Evolutionary conservation across 2,329 filamentous ascomycete species (phyloP), one percentile per base, ranked within the genome.

Genomic region (Amphichorda felina): DNA sequence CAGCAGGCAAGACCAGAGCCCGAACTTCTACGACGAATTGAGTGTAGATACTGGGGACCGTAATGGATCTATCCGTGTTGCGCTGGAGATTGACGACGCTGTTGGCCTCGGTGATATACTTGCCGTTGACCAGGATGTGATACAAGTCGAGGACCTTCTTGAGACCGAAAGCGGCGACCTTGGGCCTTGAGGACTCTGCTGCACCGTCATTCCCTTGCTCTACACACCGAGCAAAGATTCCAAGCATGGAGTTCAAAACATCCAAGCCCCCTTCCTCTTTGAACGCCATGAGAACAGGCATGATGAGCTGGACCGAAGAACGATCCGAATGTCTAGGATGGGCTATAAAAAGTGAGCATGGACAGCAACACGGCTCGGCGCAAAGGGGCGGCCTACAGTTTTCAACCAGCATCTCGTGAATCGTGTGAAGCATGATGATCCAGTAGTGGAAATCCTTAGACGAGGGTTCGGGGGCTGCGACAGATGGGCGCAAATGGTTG

Each of bases 21-120:
- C 91, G 80, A 29, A 96, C 60, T 53, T 96, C 89, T 5, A 96
- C 77, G 11, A 95, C 64, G 37, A 96, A 82, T 47, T 95, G 89
- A 2, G 74, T 66, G 11, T 77, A 70, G 8, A 65, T 50, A 16
- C 61, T 57, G 3, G 54, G 46, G 17, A 60, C 60, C 10, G 54
- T 54, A 28, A 55, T 55, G 3, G 57, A 57, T 29, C 67, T 57
- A 13, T 68, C 65, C 5, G 47, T 46, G n/a, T 56, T 54, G n/a
- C 56, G 50, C 31, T 56, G 51, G 15, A 73, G 53, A 36, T 56
- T 63, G 37, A 65, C 64, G n/a, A 61, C 57, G 18, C 79, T 76
- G 22, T 69, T 62, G 2, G 88, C 80, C 25, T 96, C 88, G n/a
- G 70, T 69, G 35, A 96, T 75, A 43, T 79, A 75, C 56, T 91